Base-by-base conservation (phyloP, 371 early-diverging fungal genomes). In the Chytridium lagenaria region DNA sequence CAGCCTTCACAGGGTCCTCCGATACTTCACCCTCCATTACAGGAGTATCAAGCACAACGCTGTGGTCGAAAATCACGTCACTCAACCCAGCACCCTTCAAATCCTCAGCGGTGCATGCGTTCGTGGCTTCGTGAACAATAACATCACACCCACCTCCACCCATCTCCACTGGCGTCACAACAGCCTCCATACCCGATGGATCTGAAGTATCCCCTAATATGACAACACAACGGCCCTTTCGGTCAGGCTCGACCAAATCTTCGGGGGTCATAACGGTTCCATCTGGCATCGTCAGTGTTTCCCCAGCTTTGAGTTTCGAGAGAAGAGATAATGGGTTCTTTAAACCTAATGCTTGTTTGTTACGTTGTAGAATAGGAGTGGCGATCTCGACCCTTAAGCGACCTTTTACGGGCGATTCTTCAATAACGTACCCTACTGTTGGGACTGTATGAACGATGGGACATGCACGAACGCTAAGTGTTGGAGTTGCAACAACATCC, bases 101-200 rank as follows among this genome's bases (percentile, higher is more conserved):
- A 44, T 78, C 81, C 2, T 50, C 33, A 15, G 80, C 83, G 22
- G 87, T 57, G 30, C 77, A 71, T 0, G 89, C 85, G 70, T 90
- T 90, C 0, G 90, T 90, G 0, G 90, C 87, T 70, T 90, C 90
- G 69, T 90, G 90, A 0, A 88, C 80, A 0, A 90, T 67, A 7
- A 90, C 34, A 26, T 82, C 80, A 23, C 61, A 61, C 19, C 61
- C 61, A 59, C 39, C 2, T n/a, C n/a, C 44, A 22, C 78, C 77
- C 3, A 67, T 68, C 0, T 36, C 28, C n/a, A 75, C 10, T 0
- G 74, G 65, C 1, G 74, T 31, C 3, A 85, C 67, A 0, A 28
- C 19, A 59, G 28, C 28, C 44, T 51, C 37, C 33, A 63, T 49
- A 2, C 71, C 33, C 12, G 22, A 15, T 61, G 88, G 77, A 71